Conservation (phyloP, 164 flowering plant species). For the Kalanchoe fedtschenkoi region DNA sequence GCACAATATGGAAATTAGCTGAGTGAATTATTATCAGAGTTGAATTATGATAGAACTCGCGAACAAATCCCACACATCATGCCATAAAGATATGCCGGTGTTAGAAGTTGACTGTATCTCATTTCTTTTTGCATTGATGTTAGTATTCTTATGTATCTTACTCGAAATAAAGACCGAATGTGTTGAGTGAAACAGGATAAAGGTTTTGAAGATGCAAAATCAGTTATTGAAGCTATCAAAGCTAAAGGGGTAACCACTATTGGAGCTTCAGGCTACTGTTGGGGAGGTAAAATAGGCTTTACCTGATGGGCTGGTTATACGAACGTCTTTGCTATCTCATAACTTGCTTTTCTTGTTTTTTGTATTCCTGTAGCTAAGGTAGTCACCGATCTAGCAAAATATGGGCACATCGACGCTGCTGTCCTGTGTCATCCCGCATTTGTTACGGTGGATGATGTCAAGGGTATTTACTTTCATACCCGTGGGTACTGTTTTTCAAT, state of each 20-base stretch:
- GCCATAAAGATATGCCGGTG: no score
- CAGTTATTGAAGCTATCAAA: slow-evolving; percentile 29
- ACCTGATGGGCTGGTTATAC: not conserved
- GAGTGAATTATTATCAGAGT: no score
- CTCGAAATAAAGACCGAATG: not conserved
- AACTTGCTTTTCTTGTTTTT: slow-evolving; percentile 2
- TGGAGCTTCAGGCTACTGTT: slow-evolving; percentile 45
- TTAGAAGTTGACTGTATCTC: no score
- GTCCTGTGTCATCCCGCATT: slow-evolving; percentile 55
- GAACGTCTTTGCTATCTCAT: not conserved
- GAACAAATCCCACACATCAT: no score
- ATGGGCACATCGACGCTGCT: slow-evolving; percentile 43
- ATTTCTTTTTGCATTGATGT: not conserved
- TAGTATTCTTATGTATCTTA: not conserved
- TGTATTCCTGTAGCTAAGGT: slow-evolving; percentile 39
- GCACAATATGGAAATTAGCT: no score
- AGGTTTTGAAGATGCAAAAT: slow-evolving; percentile 37
- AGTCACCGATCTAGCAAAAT: slow-evolving; percentile 48
- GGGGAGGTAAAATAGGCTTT: slow-evolving; percentile 32
- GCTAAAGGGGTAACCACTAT: slow-evolving; percentile 26
- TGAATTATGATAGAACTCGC: no score
- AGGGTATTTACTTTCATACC: slow-evolving; percentile 24
- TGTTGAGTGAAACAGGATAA: slow-evolving; percentile 18
- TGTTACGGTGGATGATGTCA: slow-evolving; percentile 56
- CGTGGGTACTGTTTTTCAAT: not conserved